These are phyloP conservation scores for Houttuynia cordata DNA, from an alignment of 164 flowering plant genomes.

Conservation along the genomic window DNA sequence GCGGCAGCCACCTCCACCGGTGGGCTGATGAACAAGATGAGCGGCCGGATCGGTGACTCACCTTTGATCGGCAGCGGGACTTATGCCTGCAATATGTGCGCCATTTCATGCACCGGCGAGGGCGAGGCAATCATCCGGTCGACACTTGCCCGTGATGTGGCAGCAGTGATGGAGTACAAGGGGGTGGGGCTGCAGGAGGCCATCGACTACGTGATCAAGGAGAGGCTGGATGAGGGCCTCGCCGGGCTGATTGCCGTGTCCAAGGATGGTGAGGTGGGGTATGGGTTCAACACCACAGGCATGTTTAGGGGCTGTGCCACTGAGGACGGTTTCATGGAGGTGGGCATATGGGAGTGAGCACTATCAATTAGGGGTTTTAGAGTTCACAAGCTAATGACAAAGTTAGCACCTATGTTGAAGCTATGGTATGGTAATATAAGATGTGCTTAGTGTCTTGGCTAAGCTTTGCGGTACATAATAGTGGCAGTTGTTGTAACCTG, in stretches of 20 bases:
- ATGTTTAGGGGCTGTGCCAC: constrained; percentile 94
- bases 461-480: too few relatives aligned
- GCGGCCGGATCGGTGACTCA: constrained; percentile 93
- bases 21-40: constrained; percentile 89
- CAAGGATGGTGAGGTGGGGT: constrained; percentile 69
- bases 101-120: constrained; percentile 90
- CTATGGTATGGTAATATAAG: too few relatives aligned
- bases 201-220: constrained; percentile 61
- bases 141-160: constrained; percentile 83
- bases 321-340: constrained; percentile 89
- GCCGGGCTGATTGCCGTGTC: constrained; percentile 95
- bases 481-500: too few relatives aligned
- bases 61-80: constrained; percentile 90
- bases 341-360: constrained; percentile 59
- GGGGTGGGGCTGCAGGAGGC: constrained; percentile 76
- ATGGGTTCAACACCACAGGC: constrained; percentile 61
- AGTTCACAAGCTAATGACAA: too few relatives aligned
- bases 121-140: constrained; percentile 91
- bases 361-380: too few relatives aligned
- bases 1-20: constrained; percentile 98
- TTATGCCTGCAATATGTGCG: constrained; percentile 73
- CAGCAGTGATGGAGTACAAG: constrained; percentile 97
- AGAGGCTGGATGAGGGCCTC: constrained; percentile 65
- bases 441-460: too few relatives aligned
- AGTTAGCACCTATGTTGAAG: too few relatives aligned